Evolutionary conservation across 495 filamentous ascomycete genomes (phyloP), one percentile per base, ranked within the genome.

Genomic region (Lepraria neglecta): DNA sequence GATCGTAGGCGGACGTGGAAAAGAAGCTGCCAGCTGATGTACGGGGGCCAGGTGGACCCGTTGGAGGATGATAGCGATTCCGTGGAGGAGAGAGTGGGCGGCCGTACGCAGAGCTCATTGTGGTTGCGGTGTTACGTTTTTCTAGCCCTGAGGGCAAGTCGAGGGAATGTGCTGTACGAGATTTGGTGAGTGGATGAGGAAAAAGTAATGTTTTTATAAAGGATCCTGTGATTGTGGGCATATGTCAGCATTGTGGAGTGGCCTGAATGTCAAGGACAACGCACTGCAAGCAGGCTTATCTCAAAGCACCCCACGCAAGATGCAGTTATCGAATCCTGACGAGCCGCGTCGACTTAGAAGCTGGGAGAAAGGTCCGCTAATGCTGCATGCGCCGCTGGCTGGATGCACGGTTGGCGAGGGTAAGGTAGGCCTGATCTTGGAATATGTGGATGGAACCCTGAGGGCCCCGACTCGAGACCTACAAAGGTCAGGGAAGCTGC

Each of bases 21-120:
- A 67, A 59, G 48, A 58, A 63, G 35, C 61, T 67, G 35, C 65
- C 62, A 19, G 65, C 62, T 28, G 65, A 67, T 46, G 62, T 50
- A 17, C 65, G 65, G 55, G 50, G 50, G 30, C 62, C 62, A 28
- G 65, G 61, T 52, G 61, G 64, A 62, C 58, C 62, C 42, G 30
- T 33, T 44, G 46, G 45, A 40, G 54, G 54, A 33, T 56, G 54
- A 38, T 58, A 57, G 38, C 62, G 62, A 33, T 62, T 64, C 46
- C 51, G 28, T n/a, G 54, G 47, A 38, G 66, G 66, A 40, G 66
- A 68, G n/a, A 55, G 57, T 51, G 63, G 31, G 31, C 66, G 48
- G 31, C 51, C 61, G 60, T 65, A 65, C 10, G 58, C 50, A 14
- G 59, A 59, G 28, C 56, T 60, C 59, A 62, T 65, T 38, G 9